A percentile compares a stretch with the other conserved stretches of the same genome.
Evolutionary conservation across 2,329 filamentous ascomycete species (phyloP).

Genomic region (Exophiala bonariae): DNA sequence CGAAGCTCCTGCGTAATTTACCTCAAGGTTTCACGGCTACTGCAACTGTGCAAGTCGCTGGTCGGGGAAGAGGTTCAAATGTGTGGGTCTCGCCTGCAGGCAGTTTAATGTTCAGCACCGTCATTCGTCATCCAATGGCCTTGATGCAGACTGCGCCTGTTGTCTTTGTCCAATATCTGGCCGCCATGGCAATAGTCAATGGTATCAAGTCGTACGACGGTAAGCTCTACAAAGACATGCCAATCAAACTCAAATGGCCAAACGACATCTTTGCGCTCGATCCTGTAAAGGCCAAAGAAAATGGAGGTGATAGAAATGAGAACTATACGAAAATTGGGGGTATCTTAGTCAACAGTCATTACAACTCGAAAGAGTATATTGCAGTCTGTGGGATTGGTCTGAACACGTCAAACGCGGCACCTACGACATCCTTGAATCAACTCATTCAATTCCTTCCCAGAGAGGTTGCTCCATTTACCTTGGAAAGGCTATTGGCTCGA

Average conservation of each 20-base stretch:
- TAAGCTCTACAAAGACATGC: slow-evolving; percentile 70
- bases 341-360: slow-evolving; percentile 86
- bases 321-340: slow-evolving; percentile 86
- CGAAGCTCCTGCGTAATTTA: slow-evolving; percentile 70
- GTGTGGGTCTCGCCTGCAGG: slow-evolving; percentile 93
- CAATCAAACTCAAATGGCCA: slow-evolving; percentile 92
- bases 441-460: slow-evolving; percentile 51
- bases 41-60: slow-evolving; percentile 84
- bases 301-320: slow-evolving; percentile 22
- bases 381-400: slow-evolving; percentile 83
- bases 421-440: slow-evolving; percentile 82
- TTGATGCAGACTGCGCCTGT: slow-evolving; percentile 74
- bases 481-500: slow-evolving; percentile 79
- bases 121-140: slow-evolving; percentile 78
- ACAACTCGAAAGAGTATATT: slow-evolving; percentile 74
- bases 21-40: slow-evolving; percentile 85
- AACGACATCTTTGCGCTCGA: slow-evolving; percentile 85
- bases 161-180: slow-evolving; percentile 91
- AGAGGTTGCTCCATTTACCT: slow-evolving; percentile 55
- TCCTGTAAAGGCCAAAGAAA: slow-evolving; percentile 39
- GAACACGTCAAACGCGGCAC: slow-evolving; percentile 79
- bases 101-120: slow-evolving; percentile 80
- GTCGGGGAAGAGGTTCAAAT: slow-evolving; percentile 83
- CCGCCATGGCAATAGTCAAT: slow-evolving; percentile 81
- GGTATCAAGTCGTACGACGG: slow-evolving; percentile 76